These are phyloP conservation scores for Didymella sp. DNA, from an alignment of 2,329 filamentous ascomycete species.

Conservation along the genomic window DNA sequence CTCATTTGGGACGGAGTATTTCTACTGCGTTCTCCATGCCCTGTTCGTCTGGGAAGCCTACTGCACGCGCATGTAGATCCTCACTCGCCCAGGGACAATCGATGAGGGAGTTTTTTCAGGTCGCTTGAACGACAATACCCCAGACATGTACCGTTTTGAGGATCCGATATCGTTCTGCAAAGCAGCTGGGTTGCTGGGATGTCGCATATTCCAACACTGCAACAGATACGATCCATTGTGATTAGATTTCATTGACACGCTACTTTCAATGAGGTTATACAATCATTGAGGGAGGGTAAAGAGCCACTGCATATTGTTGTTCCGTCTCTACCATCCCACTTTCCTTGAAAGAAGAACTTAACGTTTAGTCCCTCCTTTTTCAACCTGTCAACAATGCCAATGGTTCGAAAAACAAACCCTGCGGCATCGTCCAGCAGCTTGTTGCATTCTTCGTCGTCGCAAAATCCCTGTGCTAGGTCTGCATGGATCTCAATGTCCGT, in stretches of 20 bases:
- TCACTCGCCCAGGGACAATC: neutral
- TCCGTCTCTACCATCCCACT: neutral
- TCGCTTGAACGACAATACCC: neutral
- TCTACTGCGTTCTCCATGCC: neutral
- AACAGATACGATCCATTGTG: neutral
- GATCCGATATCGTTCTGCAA: neutral
- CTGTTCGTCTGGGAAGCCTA: neutral
- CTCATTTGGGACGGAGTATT: neutral
- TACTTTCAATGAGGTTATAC: neutral
- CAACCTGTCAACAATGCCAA: neutral
- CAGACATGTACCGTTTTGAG: neutral
- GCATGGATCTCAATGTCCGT: neutral
- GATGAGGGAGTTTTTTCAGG: neutral
- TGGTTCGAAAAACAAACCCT: neutral
- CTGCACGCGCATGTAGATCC: neutral
- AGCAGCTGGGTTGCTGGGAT: neutral
- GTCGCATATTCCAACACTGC: neutral
- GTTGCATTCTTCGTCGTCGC: neutral
- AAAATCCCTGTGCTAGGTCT: constrained; percentile 2
- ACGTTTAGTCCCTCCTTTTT: neutral
- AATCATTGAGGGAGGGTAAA: neutral
- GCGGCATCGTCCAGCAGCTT: neutral
- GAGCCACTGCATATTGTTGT: neutral
- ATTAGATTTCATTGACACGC: neutral
- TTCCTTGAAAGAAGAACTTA: neutral